Evolutionary conservation across 2,329 filamentous ascomycete genomes (phyloP).

Genomic region (Colletotrichum simmondsii): DNA sequence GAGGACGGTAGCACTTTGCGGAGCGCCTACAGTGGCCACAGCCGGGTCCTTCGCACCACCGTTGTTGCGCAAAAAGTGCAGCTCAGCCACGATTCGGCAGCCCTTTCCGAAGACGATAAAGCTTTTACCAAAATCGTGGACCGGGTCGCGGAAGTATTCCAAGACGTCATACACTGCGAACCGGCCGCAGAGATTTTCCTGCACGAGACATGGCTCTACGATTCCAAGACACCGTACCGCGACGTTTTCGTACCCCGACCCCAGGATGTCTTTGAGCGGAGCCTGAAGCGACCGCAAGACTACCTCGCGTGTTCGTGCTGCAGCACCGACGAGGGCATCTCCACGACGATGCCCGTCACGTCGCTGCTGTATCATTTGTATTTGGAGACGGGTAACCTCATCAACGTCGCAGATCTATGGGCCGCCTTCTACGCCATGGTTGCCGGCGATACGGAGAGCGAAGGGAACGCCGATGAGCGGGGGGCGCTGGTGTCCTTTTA

Average conservation of each 20-base stretch:
- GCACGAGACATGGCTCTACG: conserved; percentile 81
- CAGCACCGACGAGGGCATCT: conserved; percentile 59
- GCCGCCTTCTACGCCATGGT: conserved; percentile 77
- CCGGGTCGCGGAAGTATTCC: conserved; percentile 61
- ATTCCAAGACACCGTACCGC: conserved; percentile 74
- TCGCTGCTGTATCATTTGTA: conserved; percentile 84
- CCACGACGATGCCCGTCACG: conserved; percentile 74
- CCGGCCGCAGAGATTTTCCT: conserved; percentile 63
- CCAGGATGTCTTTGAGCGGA: conserved; percentile 76
- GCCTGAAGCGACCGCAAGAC: conserved; percentile 78
- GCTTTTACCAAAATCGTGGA: conserved; percentile 76
- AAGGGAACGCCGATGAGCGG: conserved; percentile 63
- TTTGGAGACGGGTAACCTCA: conserved; percentile 78
- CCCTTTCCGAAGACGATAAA: conserved; percentile 76
- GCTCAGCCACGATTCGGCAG: conserved; percentile 78
- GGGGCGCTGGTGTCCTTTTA: conserved; percentile 83
- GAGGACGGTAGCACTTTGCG: conserved; percentile 65
- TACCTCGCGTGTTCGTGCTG: conserved; percentile 83
- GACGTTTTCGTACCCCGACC: conserved; percentile 82
- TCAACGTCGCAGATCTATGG: conserved; percentile 86
- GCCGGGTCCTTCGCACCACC: conserved; percentile 78
- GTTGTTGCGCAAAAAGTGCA: conserved; percentile 85
- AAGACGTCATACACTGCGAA: conserved; percentile 47
- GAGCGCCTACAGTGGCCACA: conserved; percentile 80
- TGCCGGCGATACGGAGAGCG: conserved; percentile 47